Conservation (phyloP, 768 basidiomycete species). For the Trametes meyenii region DNA sequence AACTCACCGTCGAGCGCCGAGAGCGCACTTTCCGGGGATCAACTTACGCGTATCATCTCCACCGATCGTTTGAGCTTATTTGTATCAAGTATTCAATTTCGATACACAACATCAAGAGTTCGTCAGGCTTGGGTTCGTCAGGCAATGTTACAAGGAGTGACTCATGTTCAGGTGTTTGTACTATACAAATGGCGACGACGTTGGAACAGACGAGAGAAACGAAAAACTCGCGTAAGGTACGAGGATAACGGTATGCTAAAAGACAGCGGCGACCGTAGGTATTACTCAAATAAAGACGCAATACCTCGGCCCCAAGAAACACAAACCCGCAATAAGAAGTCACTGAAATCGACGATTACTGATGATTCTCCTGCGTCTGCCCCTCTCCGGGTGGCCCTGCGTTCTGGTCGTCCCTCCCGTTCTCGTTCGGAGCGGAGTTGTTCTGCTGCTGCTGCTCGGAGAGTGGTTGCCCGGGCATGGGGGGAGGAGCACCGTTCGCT, state of each 20-base stretch:
- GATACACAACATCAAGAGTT: too few relatives aligned
- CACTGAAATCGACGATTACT: neutral
- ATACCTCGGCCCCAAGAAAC: neutral
- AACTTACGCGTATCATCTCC: neutral
- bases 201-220: neutral
- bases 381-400: slow-evolving; percentile 3
- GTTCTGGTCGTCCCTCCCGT: slow-evolving; percentile 11
- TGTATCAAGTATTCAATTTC: neutral
- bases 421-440: neutral
- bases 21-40: neutral
- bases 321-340: neutral
- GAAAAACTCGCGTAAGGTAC: slow-evolving; percentile 10
- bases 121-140: too few relatives aligned
- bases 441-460: slow-evolving; percentile 8
- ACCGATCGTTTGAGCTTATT: neutral
- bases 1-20: slow-evolving; percentile 9
- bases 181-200: neutral
- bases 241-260: slow-evolving; percentile 16
- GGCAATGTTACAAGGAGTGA: neutral
- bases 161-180: neutral
- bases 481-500: slow-evolving; percentile 1
- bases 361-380: slow-evolving; percentile 23
- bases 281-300: neutral
- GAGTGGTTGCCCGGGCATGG: neutral
- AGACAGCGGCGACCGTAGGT: neutral